phyloP scores from a whole-genome alignment of 2,329 filamentous ascomycete genomes.

The Colletotrichum tamarilloi region DNA sequence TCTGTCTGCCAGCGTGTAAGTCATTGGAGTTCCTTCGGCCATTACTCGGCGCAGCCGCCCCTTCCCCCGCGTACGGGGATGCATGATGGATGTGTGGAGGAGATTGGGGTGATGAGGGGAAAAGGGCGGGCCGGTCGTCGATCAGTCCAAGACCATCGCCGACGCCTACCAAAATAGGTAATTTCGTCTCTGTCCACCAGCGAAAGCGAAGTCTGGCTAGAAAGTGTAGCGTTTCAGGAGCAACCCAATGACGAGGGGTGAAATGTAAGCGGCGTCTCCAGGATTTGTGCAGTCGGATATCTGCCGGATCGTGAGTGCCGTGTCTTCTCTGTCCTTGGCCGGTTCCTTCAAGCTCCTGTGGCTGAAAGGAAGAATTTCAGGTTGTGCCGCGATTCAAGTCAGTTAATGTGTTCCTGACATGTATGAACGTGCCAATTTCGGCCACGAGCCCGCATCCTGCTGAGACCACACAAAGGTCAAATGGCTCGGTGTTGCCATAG shows the following conservation, averaged over 20 bases:
- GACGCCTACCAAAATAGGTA: constrained; percentile 16
- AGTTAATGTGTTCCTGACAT: not conserved
- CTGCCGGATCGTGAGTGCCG: not conserved
- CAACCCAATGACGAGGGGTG: constrained; percentile 13
- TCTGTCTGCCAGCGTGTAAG: not conserved
- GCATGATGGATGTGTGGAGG: constrained; percentile 6
- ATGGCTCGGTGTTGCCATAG: no score
- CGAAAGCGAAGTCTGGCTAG: not conserved
- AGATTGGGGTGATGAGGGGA: constrained; percentile 12
- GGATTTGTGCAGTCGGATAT: not conserved
- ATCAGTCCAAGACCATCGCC: not conserved
- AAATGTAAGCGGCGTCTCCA: constrained; percentile 11
- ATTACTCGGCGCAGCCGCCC: not conserved
- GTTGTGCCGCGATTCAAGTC: not conserved
- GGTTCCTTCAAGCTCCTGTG: not conserved
- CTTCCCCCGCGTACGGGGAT: constrained; percentile 7
- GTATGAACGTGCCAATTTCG: no score
- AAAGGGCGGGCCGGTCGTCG: not conserved
- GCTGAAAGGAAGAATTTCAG: not conserved
- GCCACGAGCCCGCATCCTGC: no score
- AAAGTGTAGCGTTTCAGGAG: constrained; percentile 1
- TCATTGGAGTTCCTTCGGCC: not conserved
- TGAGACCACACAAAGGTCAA: no score
- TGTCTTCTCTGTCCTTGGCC: not conserved
- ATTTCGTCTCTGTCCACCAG: not conserved